Base-by-base conservation (phyloP, 2,329 filamentous ascomycete genomes). In the Curvularia hawaiiensis region DNA sequence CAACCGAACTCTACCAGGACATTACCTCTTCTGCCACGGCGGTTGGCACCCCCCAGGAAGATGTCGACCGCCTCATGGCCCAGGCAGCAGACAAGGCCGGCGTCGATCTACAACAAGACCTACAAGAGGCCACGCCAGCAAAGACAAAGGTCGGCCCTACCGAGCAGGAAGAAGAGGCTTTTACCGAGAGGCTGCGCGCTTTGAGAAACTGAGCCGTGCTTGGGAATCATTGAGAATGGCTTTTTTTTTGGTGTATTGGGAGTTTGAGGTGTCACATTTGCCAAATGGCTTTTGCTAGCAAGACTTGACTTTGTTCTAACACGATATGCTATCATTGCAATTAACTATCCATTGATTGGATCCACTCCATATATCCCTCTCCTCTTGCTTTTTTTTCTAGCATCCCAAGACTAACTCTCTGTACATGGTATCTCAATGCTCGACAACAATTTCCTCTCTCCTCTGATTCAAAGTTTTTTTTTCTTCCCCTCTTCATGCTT, bases 11-110 rank as follows among this genome's bases (percentile, higher is more conserved):
- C 78, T 95, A 95, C 78, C 91, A 94, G 77, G 92, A 93, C 71
- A 90, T 91, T 58, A 94, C 93, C 61, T 87, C 85, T 22, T 88
- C 90, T 59, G 90, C 89, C 38, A 96, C 92, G 75, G 90, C 77
- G 69, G 89, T 80, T 74, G 90, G 82, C 75, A 93, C 79, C 79
- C 90, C 80, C 78, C 85, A 96, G 74, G 92, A 96, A 66, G 91
- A 93, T 65, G 91, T 96, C 2, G 92, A 96, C 75, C 88, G 91
- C 65, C 79, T 96, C 61, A 89, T 96, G 78, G 89, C 86, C 63
- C 90, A 96, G 78, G 86, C 95, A 43, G 92, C 92, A 61, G 92
- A 96, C 75, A 92, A 96, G 76, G 91, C 90, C 10, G 92, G 92
- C 52, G 85, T 97, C 51, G 90, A 95, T 77, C 81, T 96, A 60